phyloP scores from a whole-genome alignment of 2,329 filamentous ascomycete species.

The Scytalidium sp. region DNA sequence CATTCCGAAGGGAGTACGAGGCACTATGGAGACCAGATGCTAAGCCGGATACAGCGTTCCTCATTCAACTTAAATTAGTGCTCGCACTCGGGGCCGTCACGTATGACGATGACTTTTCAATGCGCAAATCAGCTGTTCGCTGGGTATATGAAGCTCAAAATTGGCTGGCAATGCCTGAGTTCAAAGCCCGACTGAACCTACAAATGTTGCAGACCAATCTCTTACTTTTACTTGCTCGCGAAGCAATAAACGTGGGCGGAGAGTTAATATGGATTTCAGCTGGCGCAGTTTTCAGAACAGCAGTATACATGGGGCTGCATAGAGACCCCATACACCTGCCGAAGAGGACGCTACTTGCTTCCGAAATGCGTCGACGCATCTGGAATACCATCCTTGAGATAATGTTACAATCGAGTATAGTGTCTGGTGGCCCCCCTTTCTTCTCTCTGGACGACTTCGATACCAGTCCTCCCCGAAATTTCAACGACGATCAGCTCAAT shows the following conservation, averaged over 20 bases:
- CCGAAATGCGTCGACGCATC: constrained; percentile 47
- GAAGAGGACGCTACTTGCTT: constrained; percentile 28
- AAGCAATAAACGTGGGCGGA: constrained; percentile 35
- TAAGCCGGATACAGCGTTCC: constrained; percentile 38
- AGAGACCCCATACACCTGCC: constrained; percentile 41
- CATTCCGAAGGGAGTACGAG: constrained; percentile 47
- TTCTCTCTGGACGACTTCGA: constrained; percentile 45
- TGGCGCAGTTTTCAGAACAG: constrained; percentile 41
- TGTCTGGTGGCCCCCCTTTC: constrained; percentile 43
- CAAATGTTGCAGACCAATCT: constrained; percentile 47
- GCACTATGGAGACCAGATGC: constrained; percentile 40
- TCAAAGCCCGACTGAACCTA: constrained; percentile 48
- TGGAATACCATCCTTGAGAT: constrained; percentile 53
- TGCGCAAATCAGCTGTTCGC: constrained; percentile 45
- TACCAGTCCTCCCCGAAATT: constrained; percentile 45
- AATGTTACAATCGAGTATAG: constrained; percentile 40
- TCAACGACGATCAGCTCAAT: constrained; percentile 46
- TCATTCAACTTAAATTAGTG: constrained; percentile 56
- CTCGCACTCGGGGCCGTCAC: constrained; percentile 53
- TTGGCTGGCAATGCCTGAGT: constrained; percentile 50
- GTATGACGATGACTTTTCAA: constrained; percentile 47
- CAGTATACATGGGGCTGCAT: constrained; percentile 49
- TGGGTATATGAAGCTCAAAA: constrained; percentile 58
- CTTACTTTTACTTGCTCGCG: constrained; percentile 40
- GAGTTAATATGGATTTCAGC: constrained; percentile 47